phyloP scores from a whole-genome alignment of 306 rosid species.

The Cucurbita argyrosperma region DNA sequence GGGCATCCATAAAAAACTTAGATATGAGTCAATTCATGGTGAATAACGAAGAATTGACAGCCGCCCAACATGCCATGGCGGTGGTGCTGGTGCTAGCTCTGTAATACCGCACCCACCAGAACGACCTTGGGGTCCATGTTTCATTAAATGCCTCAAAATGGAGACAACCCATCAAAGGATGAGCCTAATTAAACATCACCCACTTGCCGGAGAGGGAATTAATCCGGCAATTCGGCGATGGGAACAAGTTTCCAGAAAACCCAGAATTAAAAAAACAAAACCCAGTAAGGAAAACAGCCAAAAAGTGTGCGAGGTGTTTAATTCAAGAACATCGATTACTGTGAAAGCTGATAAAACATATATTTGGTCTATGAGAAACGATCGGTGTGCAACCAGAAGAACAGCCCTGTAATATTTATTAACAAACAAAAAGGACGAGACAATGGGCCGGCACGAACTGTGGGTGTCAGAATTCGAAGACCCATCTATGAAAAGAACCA shows the following conservation, averaged over 20 bases:
- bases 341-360: slow-evolving; percentile 49
- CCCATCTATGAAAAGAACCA: neutral
- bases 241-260: neutral
- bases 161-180: neutral
- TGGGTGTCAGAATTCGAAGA: neutral
- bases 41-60: neutral
- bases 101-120: slow-evolving; percentile 2
- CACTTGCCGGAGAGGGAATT: neutral
- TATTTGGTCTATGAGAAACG: slow-evolving; percentile 11
- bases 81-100: neutral
- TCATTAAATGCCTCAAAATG: neutral
- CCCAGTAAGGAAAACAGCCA: neutral
- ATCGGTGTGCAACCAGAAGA: slow-evolving; percentile 1
- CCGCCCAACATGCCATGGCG: neutral
- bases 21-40: neutral
- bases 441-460: slow-evolving; percentile 1
- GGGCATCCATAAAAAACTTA: slow-evolving; percentile 1
- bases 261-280: neutral
- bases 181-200: neutral
- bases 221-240: neutral
- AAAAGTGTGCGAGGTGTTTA: slow-evolving; percentile 7
- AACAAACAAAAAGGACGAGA: neutral
- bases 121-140: slow-evolving; percentile 1
- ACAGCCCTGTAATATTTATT: neutral
- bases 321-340: slow-evolving; percentile 29